Conservation (phyloP, 2,329 filamentous ascomycete species). For the Dichotomopilus funicola region DNA sequence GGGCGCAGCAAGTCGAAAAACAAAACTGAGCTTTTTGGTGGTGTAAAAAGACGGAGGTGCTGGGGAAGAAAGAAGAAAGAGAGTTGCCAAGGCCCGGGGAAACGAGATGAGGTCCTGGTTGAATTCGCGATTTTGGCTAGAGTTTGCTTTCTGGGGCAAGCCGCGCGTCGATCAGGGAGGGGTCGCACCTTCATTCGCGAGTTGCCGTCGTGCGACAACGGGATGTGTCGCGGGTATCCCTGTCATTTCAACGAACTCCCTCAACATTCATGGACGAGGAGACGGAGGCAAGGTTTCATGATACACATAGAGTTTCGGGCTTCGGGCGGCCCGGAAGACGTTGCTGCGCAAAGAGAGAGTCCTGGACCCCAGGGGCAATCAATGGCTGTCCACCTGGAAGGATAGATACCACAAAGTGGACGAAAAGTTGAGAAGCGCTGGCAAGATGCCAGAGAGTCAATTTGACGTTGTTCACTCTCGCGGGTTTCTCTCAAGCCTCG, state of each 20-base stretch:
- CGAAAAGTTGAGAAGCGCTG: no score
- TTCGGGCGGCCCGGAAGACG: slow-evolving; percentile 3
- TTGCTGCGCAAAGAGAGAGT: background rate
- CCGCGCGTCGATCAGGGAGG: slow-evolving; percentile 2
- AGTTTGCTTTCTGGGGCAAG: background rate
- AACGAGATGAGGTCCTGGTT: background rate
- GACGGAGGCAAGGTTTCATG: slow-evolving; percentile 16
- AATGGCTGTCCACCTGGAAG: no score
- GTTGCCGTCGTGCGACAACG: background rate
- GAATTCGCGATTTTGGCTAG: background rate
- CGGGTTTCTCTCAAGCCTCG: no score
- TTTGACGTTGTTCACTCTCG: no score
- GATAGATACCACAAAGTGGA: no score
- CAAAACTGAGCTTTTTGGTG: background rate
- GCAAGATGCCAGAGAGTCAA: no score
- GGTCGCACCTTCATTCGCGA: slow-evolving; percentile 1
- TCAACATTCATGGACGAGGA: slow-evolving; percentile 1
- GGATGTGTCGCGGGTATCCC: background rate
- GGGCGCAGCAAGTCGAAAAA: background rate
- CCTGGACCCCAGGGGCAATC: no score
- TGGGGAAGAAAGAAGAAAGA: background rate
- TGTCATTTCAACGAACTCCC: background rate
- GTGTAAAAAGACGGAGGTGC: background rate
- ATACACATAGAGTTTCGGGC: slow-evolving; percentile 17
- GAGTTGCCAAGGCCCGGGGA: slow-evolving; percentile 14